Evolutionary conservation across 1,139 yeast genomes (phyloP).

Genomic region (Kodamaea anthophila): DNA sequence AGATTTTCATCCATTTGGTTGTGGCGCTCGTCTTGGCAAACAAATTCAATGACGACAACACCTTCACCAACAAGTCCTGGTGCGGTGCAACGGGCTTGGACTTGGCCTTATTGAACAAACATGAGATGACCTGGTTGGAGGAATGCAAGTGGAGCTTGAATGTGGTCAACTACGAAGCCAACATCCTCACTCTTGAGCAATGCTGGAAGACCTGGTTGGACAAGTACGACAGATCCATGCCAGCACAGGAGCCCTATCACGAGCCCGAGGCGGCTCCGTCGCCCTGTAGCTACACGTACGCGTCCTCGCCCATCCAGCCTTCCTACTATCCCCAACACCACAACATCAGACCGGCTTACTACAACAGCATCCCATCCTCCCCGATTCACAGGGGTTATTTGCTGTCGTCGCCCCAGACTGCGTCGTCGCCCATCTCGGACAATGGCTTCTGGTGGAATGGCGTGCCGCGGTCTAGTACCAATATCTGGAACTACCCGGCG

Average conservation of each 20-base stretch:
- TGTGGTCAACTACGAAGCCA: slow-evolving; percentile 36
- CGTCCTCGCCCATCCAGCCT: slow-evolving; percentile 17
- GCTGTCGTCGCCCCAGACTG: slow-evolving; percentile 11
- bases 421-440: slow-evolving; percentile 11
- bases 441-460: slow-evolving; percentile 11
- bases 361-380: slow-evolving; percentile 20
- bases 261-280: slow-evolving; percentile 6
- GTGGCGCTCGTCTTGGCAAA: slow-evolving; percentile 78
- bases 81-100: slow-evolving; percentile 85
- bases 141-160: slow-evolving; percentile 45
- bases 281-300: slow-evolving; percentile 10
- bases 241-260: slow-evolving; percentile 3
- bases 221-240: slow-evolving; percentile 19
- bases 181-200: slow-evolving; percentile 39
- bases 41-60: slow-evolving; percentile 93
- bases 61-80: slow-evolving; percentile 95
- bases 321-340: slow-evolving; percentile 6
- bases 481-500: slow-evolving; percentile 4
- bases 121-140: slow-evolving; percentile 71
- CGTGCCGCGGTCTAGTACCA: slow-evolving; percentile 1
- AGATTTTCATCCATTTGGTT: slow-evolving; percentile 58
- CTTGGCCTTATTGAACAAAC: slow-evolving; percentile 50
- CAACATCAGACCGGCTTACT: slow-evolving; percentile 6
- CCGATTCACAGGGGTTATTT: slow-evolving; percentile 16
- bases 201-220: slow-evolving; percentile 45